phyloP scores from a whole-genome alignment of 2,329 filamentous ascomycete species.

The Fusarium sulawesiense region DNA sequence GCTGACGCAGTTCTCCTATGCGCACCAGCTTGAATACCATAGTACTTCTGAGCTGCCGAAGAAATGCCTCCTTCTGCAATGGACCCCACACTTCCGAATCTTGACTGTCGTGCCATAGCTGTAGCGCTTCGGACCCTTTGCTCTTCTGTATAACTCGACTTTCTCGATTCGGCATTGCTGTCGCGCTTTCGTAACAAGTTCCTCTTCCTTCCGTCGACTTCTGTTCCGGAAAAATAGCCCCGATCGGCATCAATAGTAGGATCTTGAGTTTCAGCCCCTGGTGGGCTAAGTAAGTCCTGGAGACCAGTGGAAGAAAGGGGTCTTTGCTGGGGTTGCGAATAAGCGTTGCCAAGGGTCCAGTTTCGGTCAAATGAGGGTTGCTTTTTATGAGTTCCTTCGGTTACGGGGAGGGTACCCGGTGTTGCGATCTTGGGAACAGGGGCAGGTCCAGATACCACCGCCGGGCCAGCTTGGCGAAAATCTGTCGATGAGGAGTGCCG shows the following conservation, averaged over 20 bases:
- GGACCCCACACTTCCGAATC: conserved; percentile 83
- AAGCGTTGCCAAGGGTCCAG: conserved; percentile 71
- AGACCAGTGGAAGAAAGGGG: conserved; percentile 66
- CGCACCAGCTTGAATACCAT: conserved; percentile 61
- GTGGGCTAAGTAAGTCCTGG: conserved; percentile 56
- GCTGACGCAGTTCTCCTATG: conserved; percentile 72
- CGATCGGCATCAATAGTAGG: conserved; percentile 76
- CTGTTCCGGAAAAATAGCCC: conserved; percentile 93
- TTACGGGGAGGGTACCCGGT: conserved; percentile 57
- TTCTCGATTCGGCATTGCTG: conserved; percentile 71
- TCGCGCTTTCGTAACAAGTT: conserved; percentile 86
- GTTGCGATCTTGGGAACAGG: conserved; percentile 55
- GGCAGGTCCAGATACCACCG: conserved; percentile 35
- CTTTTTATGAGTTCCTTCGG: conserved; percentile 66
- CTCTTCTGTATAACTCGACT: conserved; percentile 82
- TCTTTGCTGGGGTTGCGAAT: conserved; percentile 54
- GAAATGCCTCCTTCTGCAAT: conserved; percentile 70
- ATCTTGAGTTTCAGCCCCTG: conserved; percentile 58
- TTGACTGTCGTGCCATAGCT: conserved; percentile 77
- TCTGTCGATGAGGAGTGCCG: conserved; percentile 86
- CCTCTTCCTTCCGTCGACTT: conserved; percentile 79
- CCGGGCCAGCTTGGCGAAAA: conserved; percentile 60
- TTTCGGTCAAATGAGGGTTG: conserved; percentile 77
- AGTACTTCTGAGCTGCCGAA: conserved; percentile 78
- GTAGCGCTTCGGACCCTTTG: conserved; percentile 74